Base-by-base conservation (phyloP, 176 grass and related monocot species). In the Aegilops speltoides region DNA sequence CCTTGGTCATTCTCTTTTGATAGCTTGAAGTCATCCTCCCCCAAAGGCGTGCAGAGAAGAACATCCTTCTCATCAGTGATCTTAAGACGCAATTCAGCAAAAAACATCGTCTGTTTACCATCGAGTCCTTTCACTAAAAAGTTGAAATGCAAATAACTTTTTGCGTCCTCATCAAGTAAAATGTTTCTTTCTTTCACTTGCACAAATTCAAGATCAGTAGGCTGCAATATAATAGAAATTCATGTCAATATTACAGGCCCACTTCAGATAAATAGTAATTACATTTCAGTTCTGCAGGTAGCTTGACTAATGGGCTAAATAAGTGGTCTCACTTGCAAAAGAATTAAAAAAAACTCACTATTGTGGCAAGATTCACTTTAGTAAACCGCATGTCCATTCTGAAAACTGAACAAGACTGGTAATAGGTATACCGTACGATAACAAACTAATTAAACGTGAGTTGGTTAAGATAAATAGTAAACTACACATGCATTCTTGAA, bases 161-260 rank as follows among this genome's bases (percentile, higher is more conserved):
- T 4, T 37, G 34, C 20, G 34, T 10, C 12, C n/a, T 40, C 68
- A 23, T 72, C 68, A 72, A 48, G 45, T 48, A 72, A 40, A 38
- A 72, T 34, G 20, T 40, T 72, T n/a, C 68, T 72, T 40, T 11
- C 8, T 72, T 72, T 72, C 68, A 72, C 68, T 72, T 72, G 34
- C 20, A 72, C 34, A 38, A 71, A 71, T 71, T 71, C 68, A 71
- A 71, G 68, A 11, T 71, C 68, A 13, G 68, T 71, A 38, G 68
- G 34, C 34, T 71, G 68, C 34, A 72, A 40, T 72, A 72, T 22
- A 69, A 36, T 22, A 37, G 17, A 69, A 37, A 36, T 37, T 3
- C 20, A 36, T 69, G 67, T 71, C 68, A 71, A 23, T 71, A 71
- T 40, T 38, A 71, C 68, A 40, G 34, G 33, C 68, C 34, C 34